Conservation (phyloP, 2,329 filamentous ascomycete species). For the Reticulascus tulasneorum region DNA sequence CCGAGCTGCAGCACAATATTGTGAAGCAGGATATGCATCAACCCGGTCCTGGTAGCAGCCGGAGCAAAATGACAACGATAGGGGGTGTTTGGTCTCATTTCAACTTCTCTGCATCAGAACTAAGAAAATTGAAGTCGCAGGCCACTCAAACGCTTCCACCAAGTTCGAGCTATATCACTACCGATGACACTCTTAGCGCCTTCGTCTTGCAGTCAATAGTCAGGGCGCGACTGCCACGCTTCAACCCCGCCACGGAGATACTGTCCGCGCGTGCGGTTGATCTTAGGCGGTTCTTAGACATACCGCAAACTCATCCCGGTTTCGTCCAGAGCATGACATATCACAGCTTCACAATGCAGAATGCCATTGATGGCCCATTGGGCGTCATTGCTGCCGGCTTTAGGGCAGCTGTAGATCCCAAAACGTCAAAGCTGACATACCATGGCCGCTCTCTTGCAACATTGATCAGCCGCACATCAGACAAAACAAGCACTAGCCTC, state of each 20-base stretch:
- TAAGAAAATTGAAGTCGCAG: conserved; percentile 35
- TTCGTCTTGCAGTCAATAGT: conserved; percentile 45
- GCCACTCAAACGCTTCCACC: conserved; percentile 25
- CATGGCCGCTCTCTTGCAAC: conserved; percentile 38
- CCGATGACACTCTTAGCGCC: conserved; percentile 49
- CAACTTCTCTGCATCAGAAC: conserved; percentile 31
- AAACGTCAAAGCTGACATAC: conserved; percentile 27
- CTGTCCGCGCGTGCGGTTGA: conserved; percentile 45
- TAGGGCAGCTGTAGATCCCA: conserved; percentile 32
- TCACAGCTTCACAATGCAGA: conserved; percentile 23
- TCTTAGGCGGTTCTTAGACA: conserved; percentile 35
- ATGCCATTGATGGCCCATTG: conserved; percentile 21
- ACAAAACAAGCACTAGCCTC: conserved; percentile 31
- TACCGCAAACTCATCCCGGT: conserved; percentile 43
- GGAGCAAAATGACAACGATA: no score
- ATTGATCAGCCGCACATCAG: conserved; percentile 24
- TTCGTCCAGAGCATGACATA: conserved; percentile 44
- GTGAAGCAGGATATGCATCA: no score
- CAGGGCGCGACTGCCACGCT: conserved; percentile 33
- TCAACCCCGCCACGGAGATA: conserved; percentile 15
- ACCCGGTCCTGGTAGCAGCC: conserved; percentile 27
- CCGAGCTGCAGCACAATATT: conserved; percentile 32
- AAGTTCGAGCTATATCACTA: conserved; percentile 39
- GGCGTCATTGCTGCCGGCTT: conserved; percentile 21
- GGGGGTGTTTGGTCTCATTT: conserved; percentile 50